Conservation (phyloP, 306 rosid genomes). For the Spatholobus suberectus region DNA sequence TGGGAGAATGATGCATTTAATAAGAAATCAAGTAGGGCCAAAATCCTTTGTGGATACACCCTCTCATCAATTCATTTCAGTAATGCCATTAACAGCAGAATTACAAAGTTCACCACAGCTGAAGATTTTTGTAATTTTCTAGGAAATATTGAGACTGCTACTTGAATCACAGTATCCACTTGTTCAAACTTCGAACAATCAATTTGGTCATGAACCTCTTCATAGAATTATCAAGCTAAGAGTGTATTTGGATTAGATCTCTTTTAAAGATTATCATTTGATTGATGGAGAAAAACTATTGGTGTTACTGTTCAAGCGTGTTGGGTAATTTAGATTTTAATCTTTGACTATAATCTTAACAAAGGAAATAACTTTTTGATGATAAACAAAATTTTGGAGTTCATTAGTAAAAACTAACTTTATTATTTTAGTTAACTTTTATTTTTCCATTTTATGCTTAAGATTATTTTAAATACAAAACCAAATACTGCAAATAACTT, state of each 20-base stretch:
- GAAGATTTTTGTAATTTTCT: not conserved
- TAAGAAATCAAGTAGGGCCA: too few relatives aligned
- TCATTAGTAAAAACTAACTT: not conserved
- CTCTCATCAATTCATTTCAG: not conserved
- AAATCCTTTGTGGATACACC: not conserved
- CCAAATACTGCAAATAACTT: not conserved
- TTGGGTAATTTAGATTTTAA: too few relatives aligned
- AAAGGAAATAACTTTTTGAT: not conserved
- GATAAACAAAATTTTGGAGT: not conserved
- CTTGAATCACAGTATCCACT: not conserved
- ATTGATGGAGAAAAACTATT: too few relatives aligned
- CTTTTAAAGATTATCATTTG: too few relatives aligned
- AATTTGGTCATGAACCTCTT: not conserved
- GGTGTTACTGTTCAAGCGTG: too few relatives aligned
- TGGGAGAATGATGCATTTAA: not conserved
- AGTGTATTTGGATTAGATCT: too few relatives aligned
- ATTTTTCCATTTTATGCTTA: not conserved
- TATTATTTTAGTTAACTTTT: not conserved
- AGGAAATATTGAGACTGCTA: not conserved
- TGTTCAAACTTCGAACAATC: not conserved
- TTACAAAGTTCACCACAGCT: not conserved
- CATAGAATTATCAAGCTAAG: not conserved
- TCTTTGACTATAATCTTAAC: not conserved
- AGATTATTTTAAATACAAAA: not conserved
- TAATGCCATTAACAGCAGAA: not conserved